A percentile compares a stretch with the other conserved stretches of the same genome.
Conservation (phyloP, 148 eudicot genomes). For the Silene latifolia region DNA sequence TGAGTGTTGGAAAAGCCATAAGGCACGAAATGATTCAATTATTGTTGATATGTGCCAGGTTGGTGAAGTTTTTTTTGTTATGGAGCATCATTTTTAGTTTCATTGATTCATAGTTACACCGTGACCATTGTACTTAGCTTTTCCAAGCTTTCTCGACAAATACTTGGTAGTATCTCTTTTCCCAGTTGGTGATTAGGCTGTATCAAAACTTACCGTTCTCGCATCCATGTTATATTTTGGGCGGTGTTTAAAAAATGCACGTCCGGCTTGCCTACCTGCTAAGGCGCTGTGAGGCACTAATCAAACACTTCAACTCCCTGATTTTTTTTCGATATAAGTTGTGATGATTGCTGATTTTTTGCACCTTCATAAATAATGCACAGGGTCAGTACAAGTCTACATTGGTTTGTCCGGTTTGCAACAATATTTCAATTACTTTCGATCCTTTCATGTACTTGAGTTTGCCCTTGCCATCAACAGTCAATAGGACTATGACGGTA, state of each 20-base stretch:
- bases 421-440: slow-evolving; percentile 81
- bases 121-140: background rate
- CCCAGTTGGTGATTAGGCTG: background rate
- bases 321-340: background rate
- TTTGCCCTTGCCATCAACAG: slow-evolving; percentile 83
- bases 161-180: background rate
- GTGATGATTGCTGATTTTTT: slow-evolving; percentile 16
- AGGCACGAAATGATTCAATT: slow-evolving; percentile 82
- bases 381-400: slow-evolving; percentile 99
- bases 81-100: background rate
- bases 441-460: slow-evolving; percentile 99
- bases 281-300: background rate
- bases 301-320: background rate
- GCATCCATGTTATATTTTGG: background rate
- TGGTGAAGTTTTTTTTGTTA: slow-evolving; percentile 8
- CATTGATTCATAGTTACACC: background rate
- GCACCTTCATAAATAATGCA: slow-evolving; percentile 14
- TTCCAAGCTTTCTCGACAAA: background rate
- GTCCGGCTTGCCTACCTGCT: background rate
- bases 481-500: slow-evolving; percentile 74
- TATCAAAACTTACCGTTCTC: background rate
- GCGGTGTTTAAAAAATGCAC: background rate
- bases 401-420: slow-evolving; percentile 85
- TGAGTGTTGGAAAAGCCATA: slow-evolving; percentile 87
- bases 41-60: slow-evolving; percentile 92